Evolutionary conservation across 75 land plant species (phyloP).

Genomic region (Cunninghamia lanceolata): DNA sequence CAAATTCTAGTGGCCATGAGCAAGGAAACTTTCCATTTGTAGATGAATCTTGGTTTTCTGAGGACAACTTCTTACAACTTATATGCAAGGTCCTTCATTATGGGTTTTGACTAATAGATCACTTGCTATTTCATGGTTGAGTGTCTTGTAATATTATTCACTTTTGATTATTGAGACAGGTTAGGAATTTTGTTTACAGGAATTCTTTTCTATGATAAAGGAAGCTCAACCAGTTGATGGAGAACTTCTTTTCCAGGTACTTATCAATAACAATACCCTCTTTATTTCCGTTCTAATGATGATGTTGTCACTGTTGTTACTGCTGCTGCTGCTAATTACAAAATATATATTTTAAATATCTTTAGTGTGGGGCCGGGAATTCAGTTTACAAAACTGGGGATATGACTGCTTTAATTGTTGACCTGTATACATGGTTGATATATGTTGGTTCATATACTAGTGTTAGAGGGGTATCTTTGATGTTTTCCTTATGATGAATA

Average conservation of each 20-base stretch:
- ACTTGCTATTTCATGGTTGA: background rate
- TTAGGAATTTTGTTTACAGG: background rate
- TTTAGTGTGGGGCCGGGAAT: background rate
- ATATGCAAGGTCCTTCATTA: slow-evolving; percentile 2
- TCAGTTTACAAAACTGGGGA: background rate
- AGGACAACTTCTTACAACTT: slow-evolving; percentile 15
- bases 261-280: background rate
- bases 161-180: background rate
- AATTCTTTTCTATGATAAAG: slow-evolving; percentile 9
- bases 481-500: no score
- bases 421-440: background rate
- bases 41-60: slow-evolving; percentile 13
- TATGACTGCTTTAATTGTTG: background rate
- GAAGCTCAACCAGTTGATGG: slow-evolving; percentile 15
- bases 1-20: background rate
- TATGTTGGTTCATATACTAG: background rate
- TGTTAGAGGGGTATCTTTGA: background rate
- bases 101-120: background rate
- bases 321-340: background rate
- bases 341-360: background rate
- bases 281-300: background rate
- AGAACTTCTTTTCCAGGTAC: slow-evolving; percentile 8
- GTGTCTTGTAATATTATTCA: background rate
- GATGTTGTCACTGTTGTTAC: background rate
- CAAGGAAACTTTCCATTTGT: background rate